These are phyloP conservation scores for Rhynchosporium agropyri DNA, from an alignment of 2,329 filamentous ascomycete genomes.

Conservation along the genomic window DNA sequence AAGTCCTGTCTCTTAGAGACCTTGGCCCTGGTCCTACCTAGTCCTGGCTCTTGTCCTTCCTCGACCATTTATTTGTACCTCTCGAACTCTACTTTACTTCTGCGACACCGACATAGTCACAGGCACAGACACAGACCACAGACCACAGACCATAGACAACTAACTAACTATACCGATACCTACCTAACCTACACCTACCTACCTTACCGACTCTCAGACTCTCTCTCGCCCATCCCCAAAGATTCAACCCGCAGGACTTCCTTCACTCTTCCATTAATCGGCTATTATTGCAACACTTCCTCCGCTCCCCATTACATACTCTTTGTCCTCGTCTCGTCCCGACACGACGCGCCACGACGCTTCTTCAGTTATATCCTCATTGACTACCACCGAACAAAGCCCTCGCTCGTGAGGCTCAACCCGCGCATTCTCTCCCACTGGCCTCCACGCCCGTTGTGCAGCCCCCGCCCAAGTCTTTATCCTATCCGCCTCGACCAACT, in stretches of 20 bases:
- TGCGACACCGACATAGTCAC: background rate
- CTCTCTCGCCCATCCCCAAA: conserved; percentile 1
- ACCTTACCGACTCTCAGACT: too few species aligned
- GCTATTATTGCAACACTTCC: background rate
- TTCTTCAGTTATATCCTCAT: conserved; percentile 30
- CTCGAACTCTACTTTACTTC: background rate
- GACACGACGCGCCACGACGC: conserved; percentile 15
- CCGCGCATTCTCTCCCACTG: background rate
- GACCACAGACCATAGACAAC: background rate
- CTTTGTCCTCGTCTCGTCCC: background rate
- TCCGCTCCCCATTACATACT: background rate
- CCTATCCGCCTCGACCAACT: background rate
- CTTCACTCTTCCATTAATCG: background rate
- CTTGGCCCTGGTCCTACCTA: too few species aligned
- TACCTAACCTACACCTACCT: too few species aligned
- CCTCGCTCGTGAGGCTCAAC: background rate
- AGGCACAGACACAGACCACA: background rate
- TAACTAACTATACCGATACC: too few species aligned
- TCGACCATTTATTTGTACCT: background rate
- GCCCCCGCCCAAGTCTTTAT: conserved; percentile 1
- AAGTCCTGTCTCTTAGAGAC: too few species aligned
- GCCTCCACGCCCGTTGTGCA: background rate
- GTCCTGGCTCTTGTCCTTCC: too few species aligned
- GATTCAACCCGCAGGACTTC: conserved; percentile 7
- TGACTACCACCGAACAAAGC: background rate